A percentile compares a stretch with the other conserved stretches of the same genome.
phyloP scores from a whole-genome alignment of 129 eudicot genomes.

The Arctium lappa region DNA sequence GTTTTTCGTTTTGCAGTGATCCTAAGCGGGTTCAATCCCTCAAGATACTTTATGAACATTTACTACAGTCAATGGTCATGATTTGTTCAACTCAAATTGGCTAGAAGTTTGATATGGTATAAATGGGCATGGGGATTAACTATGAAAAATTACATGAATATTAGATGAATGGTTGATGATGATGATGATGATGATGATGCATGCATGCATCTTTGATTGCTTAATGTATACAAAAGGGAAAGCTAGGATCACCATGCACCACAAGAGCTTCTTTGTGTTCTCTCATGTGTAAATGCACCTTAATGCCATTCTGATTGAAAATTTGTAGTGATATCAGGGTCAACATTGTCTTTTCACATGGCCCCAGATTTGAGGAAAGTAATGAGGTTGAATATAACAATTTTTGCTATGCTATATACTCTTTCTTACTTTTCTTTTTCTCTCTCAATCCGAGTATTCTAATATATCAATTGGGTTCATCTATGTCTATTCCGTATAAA shows the following conservation, averaged over 20 bases:
- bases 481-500: background rate
- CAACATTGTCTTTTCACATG: slow-evolving; percentile 15
- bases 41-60: slow-evolving; percentile 92
- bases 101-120: slow-evolving; percentile 17
- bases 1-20: slow-evolving; percentile 52
- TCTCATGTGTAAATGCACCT: slow-evolving; percentile 18
- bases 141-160: slow-evolving; percentile 20
- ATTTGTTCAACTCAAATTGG: slow-evolving; percentile 9
- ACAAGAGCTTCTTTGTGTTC: slow-evolving; percentile 15
- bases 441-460: background rate
- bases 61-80: slow-evolving; percentile 74
- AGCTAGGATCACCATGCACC: slow-evolving; percentile 15
- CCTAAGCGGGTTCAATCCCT: slow-evolving; percentile 90
- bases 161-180: slow-evolving; percentile 15
- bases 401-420: background rate
- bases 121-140: slow-evolving; percentile 9
- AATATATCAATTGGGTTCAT: background rate
- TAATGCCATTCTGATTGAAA: slow-evolving; percentile 12
- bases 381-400: slow-evolving; percentile 18
- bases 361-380: slow-evolving; percentile 4
- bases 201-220: slow-evolving; percentile 8
- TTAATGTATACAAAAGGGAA: slow-evolving; percentile 8
- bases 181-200: background rate
- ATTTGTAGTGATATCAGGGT: slow-evolving; percentile 23
- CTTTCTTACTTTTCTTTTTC: background rate